These are phyloP conservation scores for Paspalum notatum DNA, from an alignment of 176 grass and related monocot species.

Conservation along the genomic window DNA sequence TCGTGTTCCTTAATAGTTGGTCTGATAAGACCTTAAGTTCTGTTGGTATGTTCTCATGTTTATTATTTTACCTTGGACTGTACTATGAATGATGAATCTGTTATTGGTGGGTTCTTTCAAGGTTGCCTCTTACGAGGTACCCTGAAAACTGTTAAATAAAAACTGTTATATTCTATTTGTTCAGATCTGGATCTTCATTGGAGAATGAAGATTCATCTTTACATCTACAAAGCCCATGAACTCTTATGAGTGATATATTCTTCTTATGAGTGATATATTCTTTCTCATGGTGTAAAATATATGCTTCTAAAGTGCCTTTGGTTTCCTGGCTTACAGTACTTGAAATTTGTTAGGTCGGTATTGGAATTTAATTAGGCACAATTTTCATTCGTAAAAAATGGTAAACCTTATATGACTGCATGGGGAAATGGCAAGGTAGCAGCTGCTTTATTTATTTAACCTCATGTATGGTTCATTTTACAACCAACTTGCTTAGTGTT, in stretches of 20 bases:
- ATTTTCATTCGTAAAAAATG: neutral
- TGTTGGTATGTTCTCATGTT: neutral
- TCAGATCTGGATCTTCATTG: neutral
- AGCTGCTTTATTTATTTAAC: neutral
- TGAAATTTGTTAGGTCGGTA: neutral
- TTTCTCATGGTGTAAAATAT: conserved; percentile 19
- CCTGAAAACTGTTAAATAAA: too few species aligned
- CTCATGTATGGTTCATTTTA: neutral
- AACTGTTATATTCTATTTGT: neutral
- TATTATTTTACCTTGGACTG: neutral
- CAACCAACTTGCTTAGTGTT: neutral
- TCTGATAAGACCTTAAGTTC: neutral
- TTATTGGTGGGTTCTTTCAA: conserved; percentile 10
- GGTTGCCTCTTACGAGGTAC: too few species aligned
- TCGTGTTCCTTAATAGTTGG: conserved; percentile 25
- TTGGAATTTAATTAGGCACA: neutral
- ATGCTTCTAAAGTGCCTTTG: conserved; percentile 14
- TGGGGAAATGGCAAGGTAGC: neutral
- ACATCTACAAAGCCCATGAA: neutral
- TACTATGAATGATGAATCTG: neutral
- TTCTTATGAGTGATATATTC: too few species aligned
- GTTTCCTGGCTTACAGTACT: neutral
- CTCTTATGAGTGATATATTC: too few species aligned
- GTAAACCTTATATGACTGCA: neutral
- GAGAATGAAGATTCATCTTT: conserved; percentile 2